phyloP scores from a whole-genome alignment of 2,329 filamentous ascomycete species.

The Coniosporium tulheliwenetii region DNA sequence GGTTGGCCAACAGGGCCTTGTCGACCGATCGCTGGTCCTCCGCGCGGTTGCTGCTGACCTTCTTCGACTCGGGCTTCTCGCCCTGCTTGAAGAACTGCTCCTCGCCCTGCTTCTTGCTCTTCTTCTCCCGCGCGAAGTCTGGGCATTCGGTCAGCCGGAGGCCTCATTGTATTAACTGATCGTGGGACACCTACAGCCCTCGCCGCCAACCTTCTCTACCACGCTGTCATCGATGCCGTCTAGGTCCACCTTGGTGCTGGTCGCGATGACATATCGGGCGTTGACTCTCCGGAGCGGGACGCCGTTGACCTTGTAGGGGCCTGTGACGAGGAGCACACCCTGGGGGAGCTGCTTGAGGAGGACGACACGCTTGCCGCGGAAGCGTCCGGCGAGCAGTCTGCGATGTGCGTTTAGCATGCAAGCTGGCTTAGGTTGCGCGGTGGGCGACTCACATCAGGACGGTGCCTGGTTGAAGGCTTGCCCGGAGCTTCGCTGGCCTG shows the following conservation, averaged over 20 bases:
- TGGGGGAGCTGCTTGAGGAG: conserved; percentile 96
- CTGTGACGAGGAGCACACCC: conserved; percentile 96
- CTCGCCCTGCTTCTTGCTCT: conserved; percentile 87
- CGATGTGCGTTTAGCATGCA: conserved; percentile 30
- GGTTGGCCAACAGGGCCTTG: conserved; percentile 84
- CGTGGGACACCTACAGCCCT: conserved; percentile 38
- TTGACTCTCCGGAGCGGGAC: conserved; percentile 91
- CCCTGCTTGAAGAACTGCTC: conserved; percentile 99
- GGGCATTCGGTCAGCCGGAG: too few species aligned
- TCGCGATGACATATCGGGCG: conserved; percentile 85
- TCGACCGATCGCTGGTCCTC: conserved; percentile 98
- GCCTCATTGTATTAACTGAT: too few species aligned
- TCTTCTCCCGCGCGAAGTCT: conserved; percentile 91
- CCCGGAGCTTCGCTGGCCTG: conserved; percentile 73
- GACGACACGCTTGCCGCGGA: conserved; percentile 99
- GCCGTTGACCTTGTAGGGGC: conserved; percentile 99
- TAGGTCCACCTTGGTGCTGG: conserved; percentile 72
- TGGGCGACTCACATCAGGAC: conserved; percentile 40
- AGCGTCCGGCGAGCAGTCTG: conserved; percentile 85
- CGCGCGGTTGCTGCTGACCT: conserved; percentile 82
- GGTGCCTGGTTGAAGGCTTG: conserved; percentile 83
- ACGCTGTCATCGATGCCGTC: conserved; percentile 58
- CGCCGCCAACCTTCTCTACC: conserved; percentile 62
- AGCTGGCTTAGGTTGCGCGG: too few species aligned
- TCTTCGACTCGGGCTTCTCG: conserved; percentile 88